A percentile compares a stretch with the other conserved stretches of the same genome.
Evolutionary conservation across 2,329 filamentous ascomycete species (phyloP).

Genomic region (Aspergillus oerlinghausenensis): DNA sequence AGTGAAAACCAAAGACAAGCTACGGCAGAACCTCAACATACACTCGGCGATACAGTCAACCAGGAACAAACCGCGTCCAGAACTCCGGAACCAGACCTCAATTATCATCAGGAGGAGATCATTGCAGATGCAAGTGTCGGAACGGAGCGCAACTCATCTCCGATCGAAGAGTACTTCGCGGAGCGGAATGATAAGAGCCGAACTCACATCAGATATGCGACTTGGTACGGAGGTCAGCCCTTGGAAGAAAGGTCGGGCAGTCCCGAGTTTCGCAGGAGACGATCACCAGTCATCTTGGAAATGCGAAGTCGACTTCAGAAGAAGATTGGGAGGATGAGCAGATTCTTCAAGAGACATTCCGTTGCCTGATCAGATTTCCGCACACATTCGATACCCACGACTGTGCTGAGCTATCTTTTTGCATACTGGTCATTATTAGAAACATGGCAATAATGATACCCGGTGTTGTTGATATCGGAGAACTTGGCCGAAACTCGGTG

Average conservation of each 20-base stretch:
- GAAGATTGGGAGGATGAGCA: conserved; percentile 16
- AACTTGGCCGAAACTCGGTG: not conserved
- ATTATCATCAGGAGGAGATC: not conserved
- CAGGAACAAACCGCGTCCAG: not conserved
- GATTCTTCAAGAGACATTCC: conserved; percentile 14
- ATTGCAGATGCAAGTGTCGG: not conserved
- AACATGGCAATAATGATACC: not conserved
- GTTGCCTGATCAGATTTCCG: not conserved
- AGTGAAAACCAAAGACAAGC: not conserved
- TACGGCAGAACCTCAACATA: not conserved
- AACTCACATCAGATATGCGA: not conserved
- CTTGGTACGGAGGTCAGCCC: not conserved
- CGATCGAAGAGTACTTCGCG: not conserved
- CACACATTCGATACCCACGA: not conserved
- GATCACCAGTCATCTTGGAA: conserved; percentile 11
- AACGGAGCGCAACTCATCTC: not conserved
- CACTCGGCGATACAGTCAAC: not conserved
- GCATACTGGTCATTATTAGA: not conserved
- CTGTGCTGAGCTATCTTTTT: not conserved
- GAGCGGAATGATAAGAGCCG: not conserved
- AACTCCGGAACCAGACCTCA: not conserved
- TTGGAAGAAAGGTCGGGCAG: not conserved
- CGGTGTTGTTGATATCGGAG: not conserved
- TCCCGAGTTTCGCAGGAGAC: conserved; percentile 4
- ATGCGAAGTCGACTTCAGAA: conserved; percentile 13